Evolutionary conservation across 2,329 filamentous ascomycete genomes (phyloP).

Genomic region (Ambrosiella xylebori): DNA sequence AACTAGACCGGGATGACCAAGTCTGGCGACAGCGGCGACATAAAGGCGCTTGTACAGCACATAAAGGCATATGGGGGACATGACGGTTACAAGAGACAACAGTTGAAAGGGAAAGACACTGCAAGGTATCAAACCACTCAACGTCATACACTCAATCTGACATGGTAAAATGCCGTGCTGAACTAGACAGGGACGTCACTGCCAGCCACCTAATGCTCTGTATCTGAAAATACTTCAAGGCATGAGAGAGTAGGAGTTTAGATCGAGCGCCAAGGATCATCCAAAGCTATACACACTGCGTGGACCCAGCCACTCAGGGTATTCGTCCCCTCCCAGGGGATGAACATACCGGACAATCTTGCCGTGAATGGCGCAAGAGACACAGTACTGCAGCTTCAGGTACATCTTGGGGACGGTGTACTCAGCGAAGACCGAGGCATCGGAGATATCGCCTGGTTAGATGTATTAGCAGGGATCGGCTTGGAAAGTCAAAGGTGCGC

Average conservation of each 20-base stretch:
- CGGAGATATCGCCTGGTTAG: conserved; percentile 87
- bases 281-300: conserved; percentile 18
- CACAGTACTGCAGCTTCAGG: conserved; percentile 99
- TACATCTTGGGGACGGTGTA: conserved; percentile 99
- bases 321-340: conserved; percentile 41
- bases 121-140: too few species aligned
- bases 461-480: conserved; percentile 1
- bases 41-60: conserved; percentile 4
- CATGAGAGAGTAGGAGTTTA: conserved; percentile 19
- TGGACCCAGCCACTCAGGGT: conserved; percentile 18
- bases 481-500: neutral
- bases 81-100: neutral
- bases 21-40: conserved; percentile 4
- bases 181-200: conserved; percentile 2
- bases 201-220: neutral
- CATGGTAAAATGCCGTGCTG: neutral
- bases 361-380: conserved; percentile 99
- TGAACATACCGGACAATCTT: conserved; percentile 98
- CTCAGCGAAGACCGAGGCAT: conserved; percentile 97
- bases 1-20: neutral
- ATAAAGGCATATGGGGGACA: neutral
- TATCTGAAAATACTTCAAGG: neutral
- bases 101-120: neutral
- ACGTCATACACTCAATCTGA: neutral
- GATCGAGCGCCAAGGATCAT: conserved; percentile 42